phyloP scores from a whole-genome alignment of 1,284 basidiomycete species.

The Cutaneotrichosporon mucoides region DNA sequence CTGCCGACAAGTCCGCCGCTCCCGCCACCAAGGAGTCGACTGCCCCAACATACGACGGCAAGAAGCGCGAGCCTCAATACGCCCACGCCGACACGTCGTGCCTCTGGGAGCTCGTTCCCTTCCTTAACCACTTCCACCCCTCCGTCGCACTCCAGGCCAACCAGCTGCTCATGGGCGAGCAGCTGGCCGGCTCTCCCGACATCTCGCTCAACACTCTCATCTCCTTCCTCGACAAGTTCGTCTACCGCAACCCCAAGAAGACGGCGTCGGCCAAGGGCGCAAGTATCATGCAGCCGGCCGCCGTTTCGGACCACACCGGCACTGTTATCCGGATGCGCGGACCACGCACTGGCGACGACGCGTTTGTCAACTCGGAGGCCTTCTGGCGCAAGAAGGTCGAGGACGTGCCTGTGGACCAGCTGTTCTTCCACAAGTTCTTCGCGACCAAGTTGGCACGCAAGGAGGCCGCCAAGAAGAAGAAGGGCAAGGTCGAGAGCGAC shows the following conservation, averaged over 20 bases:
- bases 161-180: slow-evolving; percentile 65
- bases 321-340: slow-evolving; percentile 68
- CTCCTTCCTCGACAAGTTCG: slow-evolving; percentile 83
- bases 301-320: slow-evolving; percentile 58
- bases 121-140: slow-evolving; percentile 86
- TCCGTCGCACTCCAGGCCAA: slow-evolving; percentile 80
- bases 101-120: slow-evolving; percentile 82
- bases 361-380: slow-evolving; percentile 55
- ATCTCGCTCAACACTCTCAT: slow-evolving; percentile 88
- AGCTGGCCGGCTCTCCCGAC: slow-evolving; percentile 75
- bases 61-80: slow-evolving; percentile 86
- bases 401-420: slow-evolving; percentile 82
- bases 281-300: slow-evolving; percentile 93
- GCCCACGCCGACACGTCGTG: slow-evolving; percentile 77
- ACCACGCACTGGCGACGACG: slow-evolving; percentile 50
- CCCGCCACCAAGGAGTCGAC: slow-evolving; percentile 17
- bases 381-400: slow-evolving; percentile 72
- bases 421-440: slow-evolving; percentile 58
- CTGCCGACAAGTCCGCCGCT: slow-evolving; percentile 6
- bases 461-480: slow-evolving; percentile 53
- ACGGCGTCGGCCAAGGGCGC: slow-evolving; percentile 62
- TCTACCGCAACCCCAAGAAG: slow-evolving; percentile 96
- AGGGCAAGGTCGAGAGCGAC: slow-evolving; percentile 30
- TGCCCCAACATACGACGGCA: slow-evolving; percentile 63
- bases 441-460: slow-evolving; percentile 55